Evolutionary conservation across 2,329 filamentous ascomycete species (phyloP).

Genomic region (Teratosphaeria gauchensis): DNA sequence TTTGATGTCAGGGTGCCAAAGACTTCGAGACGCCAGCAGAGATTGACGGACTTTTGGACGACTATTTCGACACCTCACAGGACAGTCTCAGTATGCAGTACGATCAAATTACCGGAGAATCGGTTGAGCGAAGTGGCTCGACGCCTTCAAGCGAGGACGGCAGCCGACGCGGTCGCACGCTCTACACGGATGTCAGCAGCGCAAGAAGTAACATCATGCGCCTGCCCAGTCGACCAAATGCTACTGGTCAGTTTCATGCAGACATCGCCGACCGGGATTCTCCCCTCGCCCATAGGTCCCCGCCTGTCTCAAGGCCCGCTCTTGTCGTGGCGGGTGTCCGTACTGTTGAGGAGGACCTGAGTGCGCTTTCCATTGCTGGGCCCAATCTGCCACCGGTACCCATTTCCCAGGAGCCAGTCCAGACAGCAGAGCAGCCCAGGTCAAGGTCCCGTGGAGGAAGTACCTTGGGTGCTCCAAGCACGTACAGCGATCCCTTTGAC

Average conservation of each 20-base stretch:
- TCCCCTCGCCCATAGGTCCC: neutral
- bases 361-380: neutral
- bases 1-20: conserved; percentile 6
- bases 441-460: neutral
- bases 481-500: conserved; percentile 19
- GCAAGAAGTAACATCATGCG: conserved; percentile 22
- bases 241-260: neutral
- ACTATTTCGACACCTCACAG: conserved; percentile 18
- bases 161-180: conserved; percentile 11
- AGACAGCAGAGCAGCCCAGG: neutral
- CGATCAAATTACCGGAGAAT: conserved; percentile 8
- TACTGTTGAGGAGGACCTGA: neutral
- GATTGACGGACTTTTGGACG: conserved; percentile 24
- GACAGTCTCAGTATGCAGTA: conserved; percentile 6
- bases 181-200: conserved; percentile 18
- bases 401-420: neutral
- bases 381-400: neutral
- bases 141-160: conserved; percentile 7
- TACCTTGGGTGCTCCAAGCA: neutral
- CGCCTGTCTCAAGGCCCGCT: neutral
- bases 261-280: neutral
- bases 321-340: neutral
- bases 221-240: conserved; percentile 1
- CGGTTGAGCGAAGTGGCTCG: conserved; percentile 5
- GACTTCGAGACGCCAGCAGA: conserved; percentile 25